These are phyloP conservation scores for Farysia itapuensis DNA, from an alignment of 1,284 basidiomycete genomes.

Conservation along the genomic window DNA sequence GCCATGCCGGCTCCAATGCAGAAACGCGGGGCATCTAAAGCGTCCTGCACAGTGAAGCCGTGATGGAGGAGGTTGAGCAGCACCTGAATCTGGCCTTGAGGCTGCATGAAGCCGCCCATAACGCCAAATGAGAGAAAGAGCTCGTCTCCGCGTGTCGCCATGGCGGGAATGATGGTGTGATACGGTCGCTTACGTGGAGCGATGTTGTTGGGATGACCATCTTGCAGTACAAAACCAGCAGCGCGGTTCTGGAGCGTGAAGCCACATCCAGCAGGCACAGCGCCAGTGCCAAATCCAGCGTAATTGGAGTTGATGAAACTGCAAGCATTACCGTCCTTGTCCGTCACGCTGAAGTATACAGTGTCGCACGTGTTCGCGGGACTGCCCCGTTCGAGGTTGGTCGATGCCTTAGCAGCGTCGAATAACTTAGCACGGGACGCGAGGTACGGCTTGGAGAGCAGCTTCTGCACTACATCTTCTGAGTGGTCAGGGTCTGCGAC, in stretches of 20 bases:
- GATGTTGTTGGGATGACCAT: constrained; percentile 77
- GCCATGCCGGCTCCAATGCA: constrained; percentile 84
- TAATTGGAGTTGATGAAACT: constrained; percentile 92
- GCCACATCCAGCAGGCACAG: constrained; percentile 86
- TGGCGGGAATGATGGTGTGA: constrained; percentile 91
- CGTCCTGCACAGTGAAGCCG: constrained; percentile 70
- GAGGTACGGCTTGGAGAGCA: constrained; percentile 69
- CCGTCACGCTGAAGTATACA: constrained; percentile 77
- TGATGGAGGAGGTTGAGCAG: constrained; percentile 81
- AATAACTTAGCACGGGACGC: constrained; percentile 77
- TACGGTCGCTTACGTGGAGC: constrained; percentile 77
- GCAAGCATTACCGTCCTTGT: constrained; percentile 84
- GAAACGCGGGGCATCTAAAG: constrained; percentile 87
- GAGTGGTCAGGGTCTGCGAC: constrained; percentile 80
- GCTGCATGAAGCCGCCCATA: constrained; percentile 90
- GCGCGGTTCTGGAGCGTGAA: constrained; percentile 96
- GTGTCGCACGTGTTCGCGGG: constrained; percentile 84
- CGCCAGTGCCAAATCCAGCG: constrained; percentile 65
- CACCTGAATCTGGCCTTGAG: constrained; percentile 88
- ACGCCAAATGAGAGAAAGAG: constrained; percentile 86
- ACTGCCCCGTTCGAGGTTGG: constrained; percentile 72
- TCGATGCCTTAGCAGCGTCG: constrained; percentile 70
- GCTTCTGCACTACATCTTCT: constrained; percentile 67
- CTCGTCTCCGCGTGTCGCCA: constrained; percentile 79
- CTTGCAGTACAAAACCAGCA: constrained; percentile 74